Base-by-base conservation (phyloP, 805 yeast genomes). In the Ogataea kodamae region DNA sequence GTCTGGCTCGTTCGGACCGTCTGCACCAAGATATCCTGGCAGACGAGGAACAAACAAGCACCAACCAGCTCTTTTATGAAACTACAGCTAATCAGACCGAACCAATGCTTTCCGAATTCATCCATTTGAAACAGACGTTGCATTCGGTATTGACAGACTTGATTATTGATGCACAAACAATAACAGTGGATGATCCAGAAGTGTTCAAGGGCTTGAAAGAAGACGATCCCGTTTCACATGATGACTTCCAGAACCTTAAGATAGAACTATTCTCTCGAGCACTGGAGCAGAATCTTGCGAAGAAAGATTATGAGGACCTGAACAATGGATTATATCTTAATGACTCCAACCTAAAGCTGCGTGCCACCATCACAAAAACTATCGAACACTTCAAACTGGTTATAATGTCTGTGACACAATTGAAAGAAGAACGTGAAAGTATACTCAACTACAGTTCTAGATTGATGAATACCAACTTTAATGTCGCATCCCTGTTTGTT, bases 131-230 rank as follows among this genome's bases (percentile, higher is more conserved):
- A 48, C 96, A 87, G 53, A 68, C 72, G 6, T 54, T 84, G 16
- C 89, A 86, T 54, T 76, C 81, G 44, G 53, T 69, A 4, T 63
- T 79, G 19, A 63, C 77, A 3, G 69, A 70, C 18, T 65, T 82
- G 5, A 65, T 85, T 8, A 71, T 84, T 70, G 75, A 78, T 28
- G 69, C 83, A 0, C 95, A 85, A 52, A 66, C 76, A 9, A 59
- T 84, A 8, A 81, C 92, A 0, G 57, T 83, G 8, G 74, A 70
- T 18, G 94, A 84, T 51, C 87, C 92, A 1, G 87, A 81, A 39
- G 80, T 78, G 2, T 84, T 84, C 57, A 67, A 68, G 31, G 74
- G 81, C 0, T 65, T 81, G 60, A 69, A 68, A 37, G 78, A 77
- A 18, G 84, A 78, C 22, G 67, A 79, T 22, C 28, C 46, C 10